Base-by-base conservation (phyloP, 805 yeast species). In the Ogataea chonburiensis region DNA sequence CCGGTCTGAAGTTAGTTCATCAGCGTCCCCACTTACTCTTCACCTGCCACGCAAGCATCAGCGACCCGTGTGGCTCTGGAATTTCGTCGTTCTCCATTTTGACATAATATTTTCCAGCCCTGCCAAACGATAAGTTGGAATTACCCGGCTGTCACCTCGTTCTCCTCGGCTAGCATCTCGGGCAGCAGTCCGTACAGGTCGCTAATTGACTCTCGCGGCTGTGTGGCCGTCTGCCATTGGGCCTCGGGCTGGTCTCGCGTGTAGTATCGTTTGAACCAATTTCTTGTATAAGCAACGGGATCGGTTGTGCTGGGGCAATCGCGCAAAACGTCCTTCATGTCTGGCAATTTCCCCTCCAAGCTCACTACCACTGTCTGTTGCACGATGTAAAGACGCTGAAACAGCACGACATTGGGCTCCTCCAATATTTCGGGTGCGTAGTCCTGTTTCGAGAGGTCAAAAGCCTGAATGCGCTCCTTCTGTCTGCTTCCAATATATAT, bases 41-140 rank as follows among this genome's bases (percentile, higher is more conserved):
- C 14, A 81, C 84, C 60, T 81, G 88, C 86, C 85, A 81, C 8
- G 89, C 88, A 14, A 81, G 67, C 47, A 81, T 65, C 9, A 81
- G 61, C 0, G 88, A 82, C 2, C 78, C 83, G 30, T 64, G 55
- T 2, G 69, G 69, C 25, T 54, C 38, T 9, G 65, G 61, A 16
- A 58, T 34, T 15, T 33, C 42, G 10, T 38, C 14, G 4, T 27
- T 21, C 10, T 26, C 23, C 38, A 28, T 37, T 14, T 21, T 18
- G 12, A 16, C 14, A 14, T 24, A 15, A 26, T 26, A 29, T 29
- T 36, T 24, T 14, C 25, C n/a, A n/a, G n/a, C n/a, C n/a, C n/a
- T n/a, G n/a, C n/a, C n/a, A n/a, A n/a, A n/a, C 8, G 11, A 17
- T n/a, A 7, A 5, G 7, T 22, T n/a, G n/a, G 7, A 15, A 9